phyloP scores from a whole-genome alignment of 306 rosid species.

The Comarum palustre region DNA sequence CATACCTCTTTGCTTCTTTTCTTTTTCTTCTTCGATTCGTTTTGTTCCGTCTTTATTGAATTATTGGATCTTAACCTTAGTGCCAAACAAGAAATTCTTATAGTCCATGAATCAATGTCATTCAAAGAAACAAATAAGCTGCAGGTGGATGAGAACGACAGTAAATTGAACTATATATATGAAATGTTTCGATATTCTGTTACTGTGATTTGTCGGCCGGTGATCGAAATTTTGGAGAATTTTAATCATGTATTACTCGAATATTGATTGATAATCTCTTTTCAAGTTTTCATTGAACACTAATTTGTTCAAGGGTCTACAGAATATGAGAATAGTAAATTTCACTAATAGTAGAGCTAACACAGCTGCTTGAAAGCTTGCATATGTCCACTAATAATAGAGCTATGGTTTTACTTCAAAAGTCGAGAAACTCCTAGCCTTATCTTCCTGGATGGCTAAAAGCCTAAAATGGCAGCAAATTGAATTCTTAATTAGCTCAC shows the following conservation, averaged over 20 bases:
- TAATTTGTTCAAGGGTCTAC: too few relatives aligned
- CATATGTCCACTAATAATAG: background rate
- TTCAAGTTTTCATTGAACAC: too few relatives aligned
- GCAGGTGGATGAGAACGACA: background rate
- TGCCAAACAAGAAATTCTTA: background rate
- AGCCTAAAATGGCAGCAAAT: background rate
- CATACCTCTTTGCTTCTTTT: slow-evolving; percentile 1
- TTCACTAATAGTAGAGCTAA: background rate
- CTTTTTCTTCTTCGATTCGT: background rate
- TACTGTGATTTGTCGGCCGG: background rate
- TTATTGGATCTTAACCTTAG: background rate
- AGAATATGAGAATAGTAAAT: too few relatives aligned
- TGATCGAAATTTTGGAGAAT: too few relatives aligned
- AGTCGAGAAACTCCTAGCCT: background rate
- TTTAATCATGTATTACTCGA: too few relatives aligned
- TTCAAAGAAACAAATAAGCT: background rate
- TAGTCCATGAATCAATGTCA: background rate
- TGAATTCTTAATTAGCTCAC: background rate
- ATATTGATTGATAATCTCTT: too few relatives aligned
- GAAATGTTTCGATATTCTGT: background rate
- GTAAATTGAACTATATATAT: background rate
- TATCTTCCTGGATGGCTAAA: background rate
- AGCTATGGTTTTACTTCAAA: background rate
- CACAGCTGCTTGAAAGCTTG: background rate
- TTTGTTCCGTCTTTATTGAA: background rate